A percentile compares a stretch with the other conserved stretches of the same genome.
Evolutionary conservation across 2,329 filamentous ascomycete genomes (phyloP).

Genomic region (Alternaria incomplexa): DNA sequence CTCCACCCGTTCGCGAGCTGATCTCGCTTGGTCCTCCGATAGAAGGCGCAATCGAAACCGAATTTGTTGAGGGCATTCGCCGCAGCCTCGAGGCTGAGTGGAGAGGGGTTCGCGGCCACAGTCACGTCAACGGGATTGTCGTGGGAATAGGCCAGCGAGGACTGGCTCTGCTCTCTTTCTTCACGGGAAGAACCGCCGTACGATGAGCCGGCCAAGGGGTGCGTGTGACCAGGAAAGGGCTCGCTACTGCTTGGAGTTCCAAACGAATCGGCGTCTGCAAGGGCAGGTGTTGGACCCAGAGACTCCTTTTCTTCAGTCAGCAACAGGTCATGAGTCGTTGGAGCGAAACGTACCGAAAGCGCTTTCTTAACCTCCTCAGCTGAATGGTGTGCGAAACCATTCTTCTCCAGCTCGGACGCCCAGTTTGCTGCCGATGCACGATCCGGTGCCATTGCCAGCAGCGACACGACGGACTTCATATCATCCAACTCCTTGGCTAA

Average conservation of each 20-base stretch:
- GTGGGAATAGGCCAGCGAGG: slow-evolving; percentile 32
- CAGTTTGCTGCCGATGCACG: slow-evolving; percentile 43
- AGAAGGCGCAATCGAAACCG: slow-evolving; percentile 44
- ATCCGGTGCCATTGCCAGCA: slow-evolving; percentile 44
- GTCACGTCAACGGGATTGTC: slow-evolving; percentile 27
- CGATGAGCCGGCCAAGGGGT: slow-evolving; percentile 35
- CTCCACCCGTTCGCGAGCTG: slow-evolving; percentile 42
- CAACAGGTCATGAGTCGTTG: background rate
- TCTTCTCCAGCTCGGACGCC: slow-evolving; percentile 46
- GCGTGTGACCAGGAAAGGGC: slow-evolving; percentile 25
- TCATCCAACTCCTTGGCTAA: slow-evolving; percentile 48
- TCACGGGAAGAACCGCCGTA: slow-evolving; percentile 44
- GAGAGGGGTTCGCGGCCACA: slow-evolving; percentile 25
- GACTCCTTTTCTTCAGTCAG: slow-evolving; percentile 30
- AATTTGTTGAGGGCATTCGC: slow-evolving; percentile 37
- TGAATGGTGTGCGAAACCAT: slow-evolving; percentile 47
- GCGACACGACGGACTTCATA: slow-evolving; percentile 46
- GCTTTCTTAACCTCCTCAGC: slow-evolving; percentile 46
- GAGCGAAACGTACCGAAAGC: slow-evolving; percentile 36
- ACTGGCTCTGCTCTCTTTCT: slow-evolving; percentile 44
- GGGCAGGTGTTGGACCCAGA: slow-evolving; percentile 23
- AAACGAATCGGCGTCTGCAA: slow-evolving; percentile 34
- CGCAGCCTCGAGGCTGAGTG: slow-evolving; percentile 23
- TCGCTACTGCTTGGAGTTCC: slow-evolving; percentile 39
- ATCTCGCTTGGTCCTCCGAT: slow-evolving; percentile 40